Percentiles rank a stretch among this genome's conserved stretches.
phyloP scores from a whole-genome alignment of 2,329 filamentous ascomycete species.

The Cephalotrichum gorgonifer region DNA sequence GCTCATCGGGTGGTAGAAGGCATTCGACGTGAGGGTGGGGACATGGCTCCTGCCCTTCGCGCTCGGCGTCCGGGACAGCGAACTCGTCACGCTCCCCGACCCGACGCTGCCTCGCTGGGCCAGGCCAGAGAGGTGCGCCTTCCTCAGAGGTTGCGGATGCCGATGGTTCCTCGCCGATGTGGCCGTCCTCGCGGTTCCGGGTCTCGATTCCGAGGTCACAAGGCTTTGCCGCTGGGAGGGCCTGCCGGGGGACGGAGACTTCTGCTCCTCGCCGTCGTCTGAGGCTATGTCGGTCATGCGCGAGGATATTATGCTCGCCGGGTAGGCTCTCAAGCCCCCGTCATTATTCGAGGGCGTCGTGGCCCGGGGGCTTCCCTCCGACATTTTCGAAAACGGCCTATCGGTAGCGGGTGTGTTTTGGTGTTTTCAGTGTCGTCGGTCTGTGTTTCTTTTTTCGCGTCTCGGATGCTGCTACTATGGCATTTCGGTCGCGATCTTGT shows the following conservation, averaged over 20 bases:
- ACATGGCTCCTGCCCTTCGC: conserved; percentile 77
- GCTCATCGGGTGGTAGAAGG: conserved; percentile 95
- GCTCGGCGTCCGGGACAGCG: conserved; percentile 25
- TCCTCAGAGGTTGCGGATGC: conserved; percentile 46
- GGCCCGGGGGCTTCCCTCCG: not conserved
- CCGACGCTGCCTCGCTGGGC: conserved; percentile 30
- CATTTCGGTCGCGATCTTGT: not conserved
- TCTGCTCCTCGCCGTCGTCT: conserved; percentile 39
- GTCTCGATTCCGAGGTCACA: conserved; percentile 27
- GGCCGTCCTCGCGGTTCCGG: conserved; percentile 42
- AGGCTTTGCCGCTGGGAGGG: conserved; percentile 25
- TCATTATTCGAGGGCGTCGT: not conserved
- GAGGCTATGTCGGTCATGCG: conserved; percentile 58
- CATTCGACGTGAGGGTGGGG: conserved; percentile 76
- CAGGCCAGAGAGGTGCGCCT: conserved; percentile 28
- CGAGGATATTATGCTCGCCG: conserved; percentile 59
- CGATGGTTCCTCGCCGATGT: conserved; percentile 37
- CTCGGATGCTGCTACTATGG: not conserved
- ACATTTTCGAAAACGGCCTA: not conserved
- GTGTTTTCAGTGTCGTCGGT: not conserved
- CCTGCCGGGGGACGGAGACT: conserved; percentile 16
- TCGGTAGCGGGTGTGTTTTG: not conserved
- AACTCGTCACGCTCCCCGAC: not conserved
- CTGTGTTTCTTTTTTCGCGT: too few relatives aligned
- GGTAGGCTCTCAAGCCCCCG: conserved; percentile 16